phyloP scores from a whole-genome alignment of 2,329 filamentous ascomycete genomes.

The Phoma sp. region DNA sequence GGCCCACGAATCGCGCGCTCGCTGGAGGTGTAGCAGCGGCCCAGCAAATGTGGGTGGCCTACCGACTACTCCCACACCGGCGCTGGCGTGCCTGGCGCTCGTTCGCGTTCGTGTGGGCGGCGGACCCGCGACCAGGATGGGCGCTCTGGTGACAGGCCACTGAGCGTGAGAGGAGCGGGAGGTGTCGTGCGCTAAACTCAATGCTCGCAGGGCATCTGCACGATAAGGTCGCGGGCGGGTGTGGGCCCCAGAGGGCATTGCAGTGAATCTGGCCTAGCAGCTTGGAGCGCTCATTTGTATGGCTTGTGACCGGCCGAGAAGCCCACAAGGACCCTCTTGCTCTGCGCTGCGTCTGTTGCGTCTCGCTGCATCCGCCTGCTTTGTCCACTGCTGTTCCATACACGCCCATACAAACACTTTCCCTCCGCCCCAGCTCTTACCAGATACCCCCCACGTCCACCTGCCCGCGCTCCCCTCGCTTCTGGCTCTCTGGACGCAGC shows the following conservation, averaged over 20 bases:
- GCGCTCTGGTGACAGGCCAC: constrained; percentile 14
- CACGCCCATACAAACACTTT: constrained; percentile 1
- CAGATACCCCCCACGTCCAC: constrained; percentile 12
- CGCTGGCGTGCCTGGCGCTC: constrained; percentile 18
- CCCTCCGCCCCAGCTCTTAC: neutral
- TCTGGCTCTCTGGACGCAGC: constrained; percentile 23
- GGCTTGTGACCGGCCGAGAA: constrained; percentile 21
- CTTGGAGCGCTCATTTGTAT: constrained; percentile 14
- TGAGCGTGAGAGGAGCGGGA: constrained; percentile 24
- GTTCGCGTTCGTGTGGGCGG: constrained; percentile 16
- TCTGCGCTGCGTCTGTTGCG: constrained; percentile 8
- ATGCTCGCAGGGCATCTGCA: constrained; percentile 15
- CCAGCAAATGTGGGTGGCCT: neutral
- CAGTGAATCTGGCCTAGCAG: constrained; percentile 29
- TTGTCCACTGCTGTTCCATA: constrained; percentile 5
- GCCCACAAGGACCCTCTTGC: constrained; percentile 20
- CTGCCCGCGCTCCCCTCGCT: constrained; percentile 20
- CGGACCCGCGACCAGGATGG: constrained; percentile 17
- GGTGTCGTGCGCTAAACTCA: constrained; percentile 25
- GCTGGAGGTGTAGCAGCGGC: neutral
- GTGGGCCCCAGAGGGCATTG: constrained; percentile 24
- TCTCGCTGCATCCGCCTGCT: constrained; percentile 12
- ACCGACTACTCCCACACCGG: neutral
- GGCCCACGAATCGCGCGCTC: constrained; percentile 2
- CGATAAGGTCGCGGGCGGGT: constrained; percentile 35